phyloP scores from a whole-genome alignment of 805 yeast species.

The Schwanniomyces yamadae region DNA sequence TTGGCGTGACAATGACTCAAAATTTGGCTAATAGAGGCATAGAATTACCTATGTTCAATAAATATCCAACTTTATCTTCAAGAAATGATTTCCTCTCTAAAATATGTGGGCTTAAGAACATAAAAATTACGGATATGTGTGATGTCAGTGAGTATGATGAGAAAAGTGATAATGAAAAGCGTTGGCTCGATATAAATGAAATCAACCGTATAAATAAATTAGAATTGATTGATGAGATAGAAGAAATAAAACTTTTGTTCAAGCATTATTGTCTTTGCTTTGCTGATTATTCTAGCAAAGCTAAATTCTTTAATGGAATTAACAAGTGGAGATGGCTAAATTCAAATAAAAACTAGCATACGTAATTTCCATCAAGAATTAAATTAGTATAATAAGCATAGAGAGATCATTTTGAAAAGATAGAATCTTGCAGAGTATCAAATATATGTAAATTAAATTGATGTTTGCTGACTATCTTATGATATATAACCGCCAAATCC shows the following conservation, averaged over 20 bases:
- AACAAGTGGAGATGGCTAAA: conserved; percentile 13
- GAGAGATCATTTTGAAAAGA: too few relatives aligned
- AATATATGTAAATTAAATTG: too few relatives aligned
- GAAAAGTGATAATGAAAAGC: conserved; percentile 18
- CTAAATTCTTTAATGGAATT: conserved; percentile 6
- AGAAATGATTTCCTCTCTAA: conserved; percentile 23
- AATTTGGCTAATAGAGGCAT: conserved; percentile 64
- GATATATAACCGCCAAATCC: conserved; percentile 46
- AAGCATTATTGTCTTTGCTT: conserved; percentile 56
- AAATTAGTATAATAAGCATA: too few relatives aligned
- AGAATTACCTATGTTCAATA: conserved; percentile 54
- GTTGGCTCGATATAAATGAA: conserved; percentile 48
- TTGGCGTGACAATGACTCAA: conserved; percentile 66
- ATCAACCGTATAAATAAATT: conserved; percentile 46
- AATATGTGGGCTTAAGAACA: conserved; percentile 24
- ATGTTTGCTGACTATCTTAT: too few relatives aligned
- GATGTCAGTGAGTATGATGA: conserved; percentile 35
- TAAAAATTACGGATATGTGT: conserved; percentile 47
- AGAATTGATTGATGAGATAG: conserved; percentile 74
- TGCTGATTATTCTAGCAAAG: conserved; percentile 17
- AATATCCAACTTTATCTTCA: conserved; percentile 45
- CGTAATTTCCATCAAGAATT: too few relatives aligned
- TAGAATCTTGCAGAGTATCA: too few relatives aligned
- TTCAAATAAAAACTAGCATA: too few relatives aligned
- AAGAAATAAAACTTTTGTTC: conserved; percentile 62